Percentiles rank a stretch among this genome's conserved stretches.
These are phyloP conservation scores for Deinandra increscens DNA, from an alignment of 129 eudicot genomes.

Conservation along the genomic window DNA sequence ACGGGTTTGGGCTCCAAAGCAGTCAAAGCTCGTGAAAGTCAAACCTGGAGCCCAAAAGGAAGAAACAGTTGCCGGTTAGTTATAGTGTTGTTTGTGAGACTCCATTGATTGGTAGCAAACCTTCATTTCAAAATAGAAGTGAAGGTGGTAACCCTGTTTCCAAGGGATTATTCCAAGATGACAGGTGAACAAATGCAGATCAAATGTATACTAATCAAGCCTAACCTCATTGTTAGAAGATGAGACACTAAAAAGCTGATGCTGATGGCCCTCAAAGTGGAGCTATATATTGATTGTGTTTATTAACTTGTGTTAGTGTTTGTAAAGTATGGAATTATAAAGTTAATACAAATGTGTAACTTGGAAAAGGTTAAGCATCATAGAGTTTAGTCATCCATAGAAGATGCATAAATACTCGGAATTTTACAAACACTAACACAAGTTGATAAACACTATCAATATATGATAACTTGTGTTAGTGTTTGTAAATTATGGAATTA, in stretches of 20 bases:
- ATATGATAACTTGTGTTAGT: too few species aligned
- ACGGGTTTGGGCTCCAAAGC: conserved; percentile 97
- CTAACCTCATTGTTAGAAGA: background rate
- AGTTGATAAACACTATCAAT: too few species aligned
- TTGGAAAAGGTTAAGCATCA: too few species aligned
- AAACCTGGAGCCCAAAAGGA: conserved; percentile 56
- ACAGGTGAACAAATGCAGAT: conserved; percentile 27
- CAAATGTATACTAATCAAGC: background rate
- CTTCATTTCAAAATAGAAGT: conserved; percentile 23
- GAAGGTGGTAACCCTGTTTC: conserved; percentile 49
- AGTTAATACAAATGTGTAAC: too few species aligned
- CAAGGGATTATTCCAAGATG: conserved; percentile 87
- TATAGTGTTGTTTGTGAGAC: conserved; percentile 81
- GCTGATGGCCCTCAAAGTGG: too few species aligned
- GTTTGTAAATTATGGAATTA: too few species aligned
- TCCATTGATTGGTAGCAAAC: conserved; percentile 48
- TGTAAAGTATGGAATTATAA: too few species aligned
- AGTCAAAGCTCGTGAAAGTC: conserved; percentile 38
- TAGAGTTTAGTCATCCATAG: too few species aligned
- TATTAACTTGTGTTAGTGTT: too few species aligned
- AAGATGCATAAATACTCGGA: too few species aligned
- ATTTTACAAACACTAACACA: too few species aligned
- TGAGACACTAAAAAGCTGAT: background rate
- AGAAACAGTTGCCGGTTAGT: conserved; percentile 41
- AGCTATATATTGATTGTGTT: too few species aligned